A percentile compares a stretch with the other conserved stretches of the same genome.
These are phyloP conservation scores for Taiozyma sp. DNA, from an alignment of 1,139 yeast genomes.

Conservation along the genomic window DNA sequence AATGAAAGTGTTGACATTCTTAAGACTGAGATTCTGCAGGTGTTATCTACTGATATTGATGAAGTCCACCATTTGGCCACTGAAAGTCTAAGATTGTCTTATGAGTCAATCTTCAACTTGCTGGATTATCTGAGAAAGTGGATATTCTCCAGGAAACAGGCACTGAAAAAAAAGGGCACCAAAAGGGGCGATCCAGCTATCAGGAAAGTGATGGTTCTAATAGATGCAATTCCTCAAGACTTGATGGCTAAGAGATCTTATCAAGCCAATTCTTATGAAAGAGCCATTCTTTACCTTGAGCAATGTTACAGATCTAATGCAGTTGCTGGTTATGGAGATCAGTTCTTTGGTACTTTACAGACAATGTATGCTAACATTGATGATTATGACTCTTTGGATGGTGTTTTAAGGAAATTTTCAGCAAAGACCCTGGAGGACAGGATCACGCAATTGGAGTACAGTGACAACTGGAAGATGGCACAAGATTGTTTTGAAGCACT, in stretches of 20 bases:
- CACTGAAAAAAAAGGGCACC: constrained; percentile 22
- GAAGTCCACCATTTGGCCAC: constrained; percentile 43
- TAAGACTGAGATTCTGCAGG: constrained; percentile 48
- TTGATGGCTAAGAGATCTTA: constrained; percentile 73
- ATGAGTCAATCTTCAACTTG: constrained; percentile 68
- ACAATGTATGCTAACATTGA: constrained; percentile 81
- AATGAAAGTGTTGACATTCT: constrained; percentile 44
- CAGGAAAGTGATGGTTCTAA: constrained; percentile 30
- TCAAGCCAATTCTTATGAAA: constrained; percentile 79
- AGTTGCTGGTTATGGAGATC: constrained; percentile 27
- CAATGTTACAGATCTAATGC: constrained; percentile 52
- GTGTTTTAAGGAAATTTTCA: constrained; percentile 71
- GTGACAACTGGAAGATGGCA: constrained; percentile 84
- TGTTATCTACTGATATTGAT: constrained; percentile 46
- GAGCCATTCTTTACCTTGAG: constrained; percentile 86
- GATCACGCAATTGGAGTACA: constrained; percentile 73
- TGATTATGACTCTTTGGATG: constrained; percentile 88
- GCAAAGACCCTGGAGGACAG: constrained; percentile 65
- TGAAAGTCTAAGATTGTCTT: constrained; percentile 58
- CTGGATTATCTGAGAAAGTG: constrained; percentile 84
- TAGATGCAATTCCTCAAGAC: constrained; percentile 53
- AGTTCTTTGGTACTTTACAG: constrained; percentile 53
- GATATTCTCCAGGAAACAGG: constrained; percentile 32
- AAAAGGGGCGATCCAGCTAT: constrained; percentile 18
- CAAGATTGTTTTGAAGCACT: constrained; percentile 78